Evolutionary conservation across 257 asterid genomes (phyloP).

Genomic region (Solanum piurae): DNA sequence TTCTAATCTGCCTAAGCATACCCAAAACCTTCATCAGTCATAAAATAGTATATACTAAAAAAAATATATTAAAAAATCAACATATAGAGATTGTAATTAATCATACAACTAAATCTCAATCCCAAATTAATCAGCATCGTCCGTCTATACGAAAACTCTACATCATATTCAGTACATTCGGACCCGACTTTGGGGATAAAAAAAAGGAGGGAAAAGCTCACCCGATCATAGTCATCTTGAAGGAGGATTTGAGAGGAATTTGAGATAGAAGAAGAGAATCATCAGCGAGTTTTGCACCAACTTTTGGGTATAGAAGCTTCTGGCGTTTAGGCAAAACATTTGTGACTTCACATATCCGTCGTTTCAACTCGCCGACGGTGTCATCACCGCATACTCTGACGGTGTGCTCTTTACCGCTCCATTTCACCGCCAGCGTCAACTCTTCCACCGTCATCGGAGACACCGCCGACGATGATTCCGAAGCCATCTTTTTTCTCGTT

Average conservation of each 20-base stretch:
- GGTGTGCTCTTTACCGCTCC: slow-evolving; percentile 93
- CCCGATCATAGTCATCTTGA: slow-evolving; percentile 98
- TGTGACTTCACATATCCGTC: slow-evolving; percentile 75
- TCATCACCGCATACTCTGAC: slow-evolving; percentile 88
- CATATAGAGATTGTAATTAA: background rate
- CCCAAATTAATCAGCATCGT: background rate
- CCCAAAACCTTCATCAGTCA: background rate
- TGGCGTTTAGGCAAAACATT: slow-evolving; percentile 88
- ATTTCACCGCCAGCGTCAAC: slow-evolving; percentile 74
- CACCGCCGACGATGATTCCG: slow-evolving; percentile 43
- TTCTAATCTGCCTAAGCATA: background rate
- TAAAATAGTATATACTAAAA: background rate
- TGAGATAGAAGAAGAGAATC: slow-evolving; percentile 67
- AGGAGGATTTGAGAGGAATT: slow-evolving; percentile 63
- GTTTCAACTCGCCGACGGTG: slow-evolving; percentile 80
- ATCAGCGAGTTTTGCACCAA: slow-evolving; percentile 74
- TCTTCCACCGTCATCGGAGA: slow-evolving; percentile 70
- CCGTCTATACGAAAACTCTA: background rate
- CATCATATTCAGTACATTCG: background rate
- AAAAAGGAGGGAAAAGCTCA: background rate
- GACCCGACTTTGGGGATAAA: background rate
- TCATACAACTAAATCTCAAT: background rate
- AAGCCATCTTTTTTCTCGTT: slow-evolving; percentile 34
- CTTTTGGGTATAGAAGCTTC: slow-evolving; percentile 89
- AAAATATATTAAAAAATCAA: background rate